Evolutionary conservation across 257 asterid genomes (phyloP), one percentile per base, ranked within the genome.

Genomic region (Linderniella brevidens): DNA sequence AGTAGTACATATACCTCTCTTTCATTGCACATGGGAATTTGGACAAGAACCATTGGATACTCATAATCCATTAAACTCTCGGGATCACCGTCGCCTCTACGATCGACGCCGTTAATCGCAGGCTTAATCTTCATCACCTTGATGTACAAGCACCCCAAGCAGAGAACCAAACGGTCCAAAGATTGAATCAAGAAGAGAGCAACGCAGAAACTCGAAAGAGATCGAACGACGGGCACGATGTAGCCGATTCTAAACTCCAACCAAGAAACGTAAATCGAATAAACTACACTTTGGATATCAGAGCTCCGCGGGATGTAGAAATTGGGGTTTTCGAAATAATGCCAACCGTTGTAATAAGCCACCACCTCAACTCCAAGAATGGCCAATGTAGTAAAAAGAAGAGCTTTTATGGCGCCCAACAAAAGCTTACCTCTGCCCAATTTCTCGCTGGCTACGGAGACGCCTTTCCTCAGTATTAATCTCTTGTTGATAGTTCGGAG

Each of bases 1-100:
- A n/a, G n/a, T n/a, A n/a, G n/a, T n/a, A n/a, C 86, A 55, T 79
- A 76, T 49, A 79, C 92, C 92, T 79, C 92, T 37, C 67, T 54
- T 61, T 79, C 92, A 14, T 79, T 79, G 64, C 92, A 75, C 92
- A 79, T 79, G 36, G 92, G 92, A 61, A 79, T 73, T 65, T 79
- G 92, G 52, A 79, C 92, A 52, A 79, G 82, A 66, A 79, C 86
- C 85, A 76, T 73, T 4, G 92, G 92, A 46, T 64, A 73, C 14
- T 42, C 25, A 16, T 46, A 25, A 18, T 14, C 41, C 10, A 55
- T 46, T 20, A 25, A 6, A 25, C 67, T 68, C 52, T 74, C 77
- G 8, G 58, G 32, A 60, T 72, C 75, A 61, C n/a, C 13, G 60
- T 48, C 69, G 0, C 74, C 68, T 36, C 63, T 65, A 5, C 68